Conservation (phyloP, 1,284 basidiomycete genomes). For the Athelia psychrophila region DNA sequence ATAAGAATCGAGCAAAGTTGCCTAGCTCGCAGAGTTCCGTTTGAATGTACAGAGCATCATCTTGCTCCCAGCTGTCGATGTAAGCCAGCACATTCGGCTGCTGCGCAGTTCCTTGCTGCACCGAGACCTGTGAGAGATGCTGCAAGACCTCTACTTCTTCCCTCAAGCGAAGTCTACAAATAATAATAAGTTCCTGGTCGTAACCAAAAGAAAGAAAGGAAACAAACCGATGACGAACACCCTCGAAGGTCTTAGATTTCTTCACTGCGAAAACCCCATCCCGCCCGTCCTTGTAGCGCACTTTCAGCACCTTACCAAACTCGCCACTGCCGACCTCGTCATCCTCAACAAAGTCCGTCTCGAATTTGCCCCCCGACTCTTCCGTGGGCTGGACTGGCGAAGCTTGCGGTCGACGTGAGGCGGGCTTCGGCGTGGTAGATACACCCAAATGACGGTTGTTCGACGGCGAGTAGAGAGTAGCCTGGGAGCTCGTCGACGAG, state of each 20-base stretch:
- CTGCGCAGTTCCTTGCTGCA: slow-evolving; percentile 20
- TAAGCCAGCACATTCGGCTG: slow-evolving; percentile 89
- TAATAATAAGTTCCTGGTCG: not conserved
- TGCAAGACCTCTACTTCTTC: slow-evolving; percentile 96
- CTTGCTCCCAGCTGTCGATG: slow-evolving; percentile 96
- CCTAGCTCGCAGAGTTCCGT: slow-evolving; percentile 95
- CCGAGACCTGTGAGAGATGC: slow-evolving; percentile 58
- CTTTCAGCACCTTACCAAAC: slow-evolving; percentile 94
- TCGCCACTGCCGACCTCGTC: slow-evolving; percentile 90
- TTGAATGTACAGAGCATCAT: slow-evolving; percentile 87
- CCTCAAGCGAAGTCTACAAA: slow-evolving; percentile 62
- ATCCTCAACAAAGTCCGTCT: slow-evolving; percentile 77
- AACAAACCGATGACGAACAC: slow-evolving; percentile 84
- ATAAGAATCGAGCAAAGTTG: slow-evolving; percentile 89
- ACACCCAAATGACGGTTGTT: slow-evolving; percentile 20
- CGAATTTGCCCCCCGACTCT: slow-evolving; percentile 62
- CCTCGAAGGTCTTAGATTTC: slow-evolving; percentile 91
- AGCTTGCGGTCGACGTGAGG: slow-evolving; percentile 6
- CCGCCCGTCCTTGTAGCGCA: slow-evolving; percentile 61
- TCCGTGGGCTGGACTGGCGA: slow-evolving; percentile 22
- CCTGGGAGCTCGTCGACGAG: slow-evolving; percentile 47
- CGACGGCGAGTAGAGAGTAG: slow-evolving; percentile 35
- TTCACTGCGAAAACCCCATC: slow-evolving; percentile 84
- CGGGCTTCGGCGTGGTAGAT: slow-evolving; percentile 12
- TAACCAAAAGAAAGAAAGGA: not conserved